Evolutionary conservation across 192 early-diverging fungal genomes (phyloP), one percentile per base, ranked within the genome.

Genomic region (Thoreauomyces humboldtii): DNA sequence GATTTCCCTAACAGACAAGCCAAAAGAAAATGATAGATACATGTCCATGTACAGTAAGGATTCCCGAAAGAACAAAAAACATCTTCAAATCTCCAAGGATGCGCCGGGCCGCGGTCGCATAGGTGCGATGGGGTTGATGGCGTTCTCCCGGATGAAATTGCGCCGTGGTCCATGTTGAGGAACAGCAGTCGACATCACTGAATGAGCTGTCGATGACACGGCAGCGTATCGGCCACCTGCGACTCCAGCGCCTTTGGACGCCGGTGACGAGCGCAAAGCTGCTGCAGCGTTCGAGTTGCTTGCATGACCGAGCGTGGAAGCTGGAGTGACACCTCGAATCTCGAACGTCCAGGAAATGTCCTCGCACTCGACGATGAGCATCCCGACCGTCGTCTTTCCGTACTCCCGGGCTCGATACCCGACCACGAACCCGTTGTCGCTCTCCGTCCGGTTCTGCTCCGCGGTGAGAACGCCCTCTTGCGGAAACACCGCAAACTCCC

Each of bases 341-440:
- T 71, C 65, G 42, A 71, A 71, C 24, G 69, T 46, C 69, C 69
- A 71, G 14, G 65, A 71, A 15, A 61, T 54, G 52, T 71, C 65
- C 9, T 59, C 38, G 57, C 64, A 66, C 64, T 66, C 81, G 34
- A 83, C 69, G 5, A 80, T 50, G 34, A 83, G 38, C 15, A 71
- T 61, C 24, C 73, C 72, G n/a, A 71, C 41, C 24, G 61, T 24
- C 29, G 67, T 60, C 61, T 78, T 83, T 15, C 78, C 81, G 33
- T 80, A 76, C 25, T 50, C 65, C 17, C 52, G 17, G 0, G 81
- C 70, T 31, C 62, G 64, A 37, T 78, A 83, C 25, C 69, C 67
- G 2, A 83, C 67, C 24, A 77, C 66, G 66, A 82, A 74, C 63
- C 45, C 43, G 47, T 81, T 82, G 32, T 72, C 70, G 0, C 52